phyloP scores from a whole-genome alignment of 306 rosid genomes.

The Comarum palustre region DNA sequence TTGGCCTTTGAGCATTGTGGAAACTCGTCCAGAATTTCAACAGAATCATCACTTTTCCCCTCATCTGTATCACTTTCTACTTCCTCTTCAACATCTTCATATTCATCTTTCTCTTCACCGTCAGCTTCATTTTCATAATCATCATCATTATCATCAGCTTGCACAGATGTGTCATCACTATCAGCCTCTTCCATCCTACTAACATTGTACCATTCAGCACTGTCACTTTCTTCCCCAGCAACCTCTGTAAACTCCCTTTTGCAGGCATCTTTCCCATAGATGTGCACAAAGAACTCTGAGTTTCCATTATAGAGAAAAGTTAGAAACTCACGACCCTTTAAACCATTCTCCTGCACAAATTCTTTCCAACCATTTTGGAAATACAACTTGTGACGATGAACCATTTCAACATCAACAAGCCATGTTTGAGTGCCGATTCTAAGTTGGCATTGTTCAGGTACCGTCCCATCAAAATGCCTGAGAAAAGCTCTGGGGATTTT shows the following conservation, averaged over 20 bases:
- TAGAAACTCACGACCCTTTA: slow-evolving; percentile 21
- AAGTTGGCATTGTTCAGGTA: not conserved
- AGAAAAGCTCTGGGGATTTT: slow-evolving; percentile 8
- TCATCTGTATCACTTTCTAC: not conserved
- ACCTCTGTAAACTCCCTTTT: not conserved
- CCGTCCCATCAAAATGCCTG: not conserved
- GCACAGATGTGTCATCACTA: not conserved
- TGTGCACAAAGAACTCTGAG: slow-evolving; percentile 14
- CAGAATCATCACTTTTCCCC: not conserved
- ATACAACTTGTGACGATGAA: not conserved
- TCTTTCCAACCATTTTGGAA: slow-evolving; percentile 18
- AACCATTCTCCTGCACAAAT: slow-evolving; percentile 8
- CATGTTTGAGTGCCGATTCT: not conserved
- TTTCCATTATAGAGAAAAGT: slow-evolving; percentile 22
- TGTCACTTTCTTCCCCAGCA: not conserved
- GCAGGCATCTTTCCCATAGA: slow-evolving; percentile 24
- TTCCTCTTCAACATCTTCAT: not conserved
- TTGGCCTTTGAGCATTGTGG: not conserved
- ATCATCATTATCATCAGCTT: not conserved
- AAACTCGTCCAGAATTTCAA: not conserved
- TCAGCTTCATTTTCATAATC: too few relatives aligned
- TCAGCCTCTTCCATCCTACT: not conserved
- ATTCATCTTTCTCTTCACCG: not conserved
- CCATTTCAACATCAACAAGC: not conserved
- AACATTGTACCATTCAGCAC: not conserved